Percentiles rank a stretch among this genome's conserved stretches.
These are phyloP conservation scores for Trichomonas tenax DNA, from an alignment of 208 protist genomes.

Conservation along the genomic window DNA sequence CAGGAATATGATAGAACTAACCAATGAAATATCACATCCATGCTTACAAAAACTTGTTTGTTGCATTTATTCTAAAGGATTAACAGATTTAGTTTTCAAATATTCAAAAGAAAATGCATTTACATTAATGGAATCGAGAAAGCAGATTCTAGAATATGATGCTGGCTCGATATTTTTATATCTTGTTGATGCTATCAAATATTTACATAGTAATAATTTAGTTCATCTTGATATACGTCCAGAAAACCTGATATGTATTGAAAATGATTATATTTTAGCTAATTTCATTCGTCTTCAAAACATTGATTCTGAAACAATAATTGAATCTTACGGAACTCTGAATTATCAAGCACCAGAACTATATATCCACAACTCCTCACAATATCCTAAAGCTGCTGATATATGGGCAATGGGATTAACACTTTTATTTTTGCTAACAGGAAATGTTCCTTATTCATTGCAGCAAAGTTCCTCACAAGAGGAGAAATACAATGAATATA, in stretches of 20 bases:
- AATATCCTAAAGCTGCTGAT: slow-evolving; percentile 32
- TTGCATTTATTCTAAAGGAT: not conserved
- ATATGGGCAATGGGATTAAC: slow-evolving; percentile 51
- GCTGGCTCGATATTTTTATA: not conserved
- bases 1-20: not conserved
- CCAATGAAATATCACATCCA: not conserved
- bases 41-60: not conserved
- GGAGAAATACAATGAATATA: not conserved
- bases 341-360: not conserved
- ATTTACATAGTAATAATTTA: not conserved
- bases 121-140: not conserved
- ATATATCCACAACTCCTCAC: not conserved
- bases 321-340: not conserved
- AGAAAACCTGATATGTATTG: not conserved
- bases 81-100: not conserved
- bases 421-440: slow-evolving; percentile 42
- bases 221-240: not conserved
- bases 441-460: not conserved
- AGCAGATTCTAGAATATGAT: not conserved
- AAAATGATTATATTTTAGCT: not conserved
- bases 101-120: not conserved
- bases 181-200: not conserved
- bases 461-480: not conserved
- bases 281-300: not conserved
- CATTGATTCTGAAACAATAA: not conserved